These are phyloP conservation scores for Monascus ruber DNA, from an alignment of 2,329 filamentous ascomycete species.

Conservation along the genomic window DNA sequence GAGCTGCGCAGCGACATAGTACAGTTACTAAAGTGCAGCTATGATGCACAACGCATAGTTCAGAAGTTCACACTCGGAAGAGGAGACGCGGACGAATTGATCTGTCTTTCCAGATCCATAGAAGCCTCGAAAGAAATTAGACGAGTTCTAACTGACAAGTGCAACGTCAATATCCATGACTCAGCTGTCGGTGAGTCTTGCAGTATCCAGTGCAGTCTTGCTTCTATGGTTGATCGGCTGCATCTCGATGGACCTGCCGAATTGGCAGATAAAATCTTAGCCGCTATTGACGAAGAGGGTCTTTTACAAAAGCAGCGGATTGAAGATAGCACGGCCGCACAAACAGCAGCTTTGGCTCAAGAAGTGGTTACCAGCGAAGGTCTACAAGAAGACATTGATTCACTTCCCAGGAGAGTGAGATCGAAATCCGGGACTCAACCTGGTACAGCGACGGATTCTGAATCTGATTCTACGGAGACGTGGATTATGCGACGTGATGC, in stretches of 20 bases:
- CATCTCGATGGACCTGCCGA: conserved; percentile 52
- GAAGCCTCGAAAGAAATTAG: conserved; percentile 57
- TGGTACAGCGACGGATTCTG: conserved; percentile 18
- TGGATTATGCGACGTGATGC: conserved; percentile 57
- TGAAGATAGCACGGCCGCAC: conserved; percentile 59
- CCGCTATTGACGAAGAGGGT: conserved; percentile 85
- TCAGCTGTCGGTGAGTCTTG: conserved; percentile 20
- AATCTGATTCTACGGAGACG: conserved; percentile 37
- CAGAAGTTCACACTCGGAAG: conserved; percentile 90
- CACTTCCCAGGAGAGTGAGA: conserved; percentile 43
- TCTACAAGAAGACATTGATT: conserved; percentile 42
- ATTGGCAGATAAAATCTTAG: conserved; percentile 59
- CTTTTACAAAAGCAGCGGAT: conserved; percentile 68
- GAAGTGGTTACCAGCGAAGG: conserved; percentile 58
- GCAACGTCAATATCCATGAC: conserved; percentile 14
- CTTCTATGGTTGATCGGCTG: conserved; percentile 19
- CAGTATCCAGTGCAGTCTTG: conserved; percentile 13
- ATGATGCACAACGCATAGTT: conserved; percentile 78
- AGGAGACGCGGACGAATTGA: conserved; percentile 82
- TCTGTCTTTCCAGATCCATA: conserved; percentile 74
- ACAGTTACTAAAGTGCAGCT: conserved; percentile 58
- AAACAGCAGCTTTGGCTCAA: conserved; percentile 63
- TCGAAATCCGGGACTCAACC: conserved; percentile 16
- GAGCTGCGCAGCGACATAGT: conserved; percentile 60
- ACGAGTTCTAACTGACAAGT: conserved; percentile 16